Percentiles rank a stretch among this genome's conserved stretches.
Conservation (phyloP, 805 yeast genomes). For the Yamadazyma paraphyllophila region DNA sequence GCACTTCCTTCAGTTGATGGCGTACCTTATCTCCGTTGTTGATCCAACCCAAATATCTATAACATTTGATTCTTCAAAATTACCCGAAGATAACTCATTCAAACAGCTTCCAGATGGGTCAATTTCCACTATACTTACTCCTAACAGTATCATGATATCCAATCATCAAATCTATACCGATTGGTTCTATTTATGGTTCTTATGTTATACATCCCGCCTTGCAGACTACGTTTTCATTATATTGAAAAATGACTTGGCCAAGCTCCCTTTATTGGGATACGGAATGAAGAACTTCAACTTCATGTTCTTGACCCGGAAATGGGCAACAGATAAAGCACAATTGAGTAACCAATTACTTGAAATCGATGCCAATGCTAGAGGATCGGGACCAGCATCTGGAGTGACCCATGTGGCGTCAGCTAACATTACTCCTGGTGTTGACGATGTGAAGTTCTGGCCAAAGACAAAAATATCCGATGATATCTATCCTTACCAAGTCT, state of each 20-base stretch:
- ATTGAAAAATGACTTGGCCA: constrained; percentile 66
- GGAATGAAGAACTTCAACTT: constrained; percentile 83
- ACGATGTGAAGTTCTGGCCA: constrained; percentile 30
- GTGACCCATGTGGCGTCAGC: constrained; percentile 31
- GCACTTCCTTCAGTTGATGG: constrained; percentile 54
- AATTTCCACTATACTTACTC: constrained; percentile 32
- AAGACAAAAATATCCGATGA: constrained; percentile 20
- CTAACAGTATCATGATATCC: constrained; percentile 66
- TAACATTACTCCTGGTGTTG: constrained; percentile 13
- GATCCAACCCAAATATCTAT: constrained; percentile 55
- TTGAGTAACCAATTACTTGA: constrained; percentile 54
- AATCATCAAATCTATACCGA: constrained; percentile 94
- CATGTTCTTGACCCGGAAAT: constrained; percentile 77
- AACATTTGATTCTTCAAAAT: constrained; percentile 41
- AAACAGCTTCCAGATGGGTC: constrained; percentile 27
- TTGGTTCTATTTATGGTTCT: constrained; percentile 91
- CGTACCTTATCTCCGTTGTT: constrained; percentile 47
- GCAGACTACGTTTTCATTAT: constrained; percentile 69
- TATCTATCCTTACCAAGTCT: constrained; percentile 53
- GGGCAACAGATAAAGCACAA: constrained; percentile 70
- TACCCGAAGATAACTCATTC: constrained; percentile 20
- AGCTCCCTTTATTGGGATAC: constrained; percentile 74
- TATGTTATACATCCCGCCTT: constrained; percentile 64
- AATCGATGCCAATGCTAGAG: constrained; percentile 62
- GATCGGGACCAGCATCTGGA: constrained; percentile 52